phyloP scores from a whole-genome alignment of 345 rosid species.

The Sisymbrium altissimum region DNA sequence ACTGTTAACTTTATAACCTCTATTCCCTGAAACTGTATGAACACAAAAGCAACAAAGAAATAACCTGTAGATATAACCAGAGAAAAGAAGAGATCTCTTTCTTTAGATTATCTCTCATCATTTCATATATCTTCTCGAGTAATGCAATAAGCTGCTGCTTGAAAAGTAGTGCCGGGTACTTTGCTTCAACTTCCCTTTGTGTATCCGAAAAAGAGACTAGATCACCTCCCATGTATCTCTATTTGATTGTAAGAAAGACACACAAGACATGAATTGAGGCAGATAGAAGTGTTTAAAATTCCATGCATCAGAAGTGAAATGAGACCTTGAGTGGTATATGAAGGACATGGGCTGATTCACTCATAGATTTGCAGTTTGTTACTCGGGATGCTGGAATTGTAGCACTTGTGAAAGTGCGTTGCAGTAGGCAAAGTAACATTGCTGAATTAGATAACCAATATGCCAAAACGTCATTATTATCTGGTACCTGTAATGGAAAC shows the following conservation, averaged over 20 bases:
- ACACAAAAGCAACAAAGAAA: slow-evolving; percentile 17
- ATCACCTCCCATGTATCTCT: no score
- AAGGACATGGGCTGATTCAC: no score
- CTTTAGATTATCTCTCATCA: slow-evolving; percentile 94
- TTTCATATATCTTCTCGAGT: slow-evolving; percentile 98
- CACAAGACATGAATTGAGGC: slow-evolving; percentile 50
- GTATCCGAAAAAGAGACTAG: slow-evolving; percentile 69
- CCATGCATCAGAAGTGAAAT: no score
- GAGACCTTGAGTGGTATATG: no score
- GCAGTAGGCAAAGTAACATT: slow-evolving; percentile 67
- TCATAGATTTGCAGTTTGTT: no score
- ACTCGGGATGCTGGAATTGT: slow-evolving; percentile 65
- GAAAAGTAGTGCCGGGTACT: slow-evolving; percentile 93
- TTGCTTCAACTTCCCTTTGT: slow-evolving; percentile 92
- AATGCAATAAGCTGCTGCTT: slow-evolving; percentile 99
- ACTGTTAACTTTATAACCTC: no score
- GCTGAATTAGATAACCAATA: slow-evolving; percentile 97
- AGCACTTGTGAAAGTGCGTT: slow-evolving; percentile 78
- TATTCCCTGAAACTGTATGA: background rate
- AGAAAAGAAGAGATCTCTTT: slow-evolving; percentile 96
- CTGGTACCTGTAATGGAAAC: slow-evolving; percentile 59
- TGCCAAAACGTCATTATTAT: slow-evolving; percentile 74
- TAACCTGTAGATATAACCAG: slow-evolving; percentile 94
- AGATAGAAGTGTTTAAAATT: slow-evolving; percentile 32
- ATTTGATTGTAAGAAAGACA: no score